Base-by-base conservation (phyloP, 164 flowering plant species). In the Echeveria elegans region DNA sequence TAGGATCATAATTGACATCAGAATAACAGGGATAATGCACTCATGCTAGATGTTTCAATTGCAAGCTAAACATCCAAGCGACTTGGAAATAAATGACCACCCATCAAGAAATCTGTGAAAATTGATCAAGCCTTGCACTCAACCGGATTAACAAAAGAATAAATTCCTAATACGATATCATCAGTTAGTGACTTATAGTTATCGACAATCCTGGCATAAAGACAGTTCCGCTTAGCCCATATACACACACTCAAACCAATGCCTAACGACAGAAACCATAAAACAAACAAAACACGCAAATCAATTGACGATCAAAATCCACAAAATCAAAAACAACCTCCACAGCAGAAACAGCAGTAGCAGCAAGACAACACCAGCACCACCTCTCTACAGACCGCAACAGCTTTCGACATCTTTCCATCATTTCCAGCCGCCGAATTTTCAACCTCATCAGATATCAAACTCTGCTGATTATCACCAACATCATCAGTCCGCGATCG, bases 291-390 rank as follows among this genome's bases (percentile, higher is more conserved):
- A n/a, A n/a, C n/a, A 34, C 7, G 3, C 37, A 36, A n/a, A 14
- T 38, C 29, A 2, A 24, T 64, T 1, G 37, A 14, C 7, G 26
- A 15, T 32, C 3, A n/a, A 2, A 7, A 61, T 61, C 31, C 4
- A 38, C 16, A 52, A 28, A 0, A 6, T 8, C 12, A 69, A 30
- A n/a, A 28, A n/a, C 50, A 79, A 88, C 95, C 95, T 72, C 88
- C 90, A 75, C 87, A 85, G 81, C 89, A 79, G 81, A 81, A 86
- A 71, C 86, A 81, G 62, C 83, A 81, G 70, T 74, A 81, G 50
- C 89, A 86, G 72, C 89, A 83, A 69, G 89, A 80, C 32, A 79
- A 38, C 10, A 83, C 14, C 75, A 85, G 40, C 43, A 76, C n/a
- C 0, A 80, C 26, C 50, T 86, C 90, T 60, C 71, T 65, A 48